Evolutionary conservation across 495 filamentous ascomycete genomes (phyloP).

Genomic region (Lasiosphaeria hispida): DNA sequence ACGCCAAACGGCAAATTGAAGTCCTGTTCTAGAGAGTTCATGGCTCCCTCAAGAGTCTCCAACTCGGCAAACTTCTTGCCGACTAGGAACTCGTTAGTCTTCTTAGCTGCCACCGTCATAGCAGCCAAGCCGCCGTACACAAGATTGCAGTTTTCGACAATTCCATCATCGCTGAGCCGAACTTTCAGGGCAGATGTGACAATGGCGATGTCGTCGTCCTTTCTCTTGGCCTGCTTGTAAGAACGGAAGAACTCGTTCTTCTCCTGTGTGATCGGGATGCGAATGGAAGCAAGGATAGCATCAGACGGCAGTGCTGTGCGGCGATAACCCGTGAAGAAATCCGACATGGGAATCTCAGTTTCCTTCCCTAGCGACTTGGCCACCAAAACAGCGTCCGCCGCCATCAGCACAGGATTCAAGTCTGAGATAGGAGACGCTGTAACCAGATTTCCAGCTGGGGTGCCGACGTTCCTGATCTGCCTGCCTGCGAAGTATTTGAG

Average conservation of each 20-base stretch:
- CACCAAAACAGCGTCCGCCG: slow-evolving; percentile 74
- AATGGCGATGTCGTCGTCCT: slow-evolving; percentile 96
- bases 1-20: slow-evolving; percentile 85
- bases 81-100: slow-evolving; percentile 63
- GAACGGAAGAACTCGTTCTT: slow-evolving; percentile 70
- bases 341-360: slow-evolving; percentile 80
- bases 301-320: slow-evolving; percentile 77
- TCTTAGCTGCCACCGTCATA: slow-evolving; percentile 77
- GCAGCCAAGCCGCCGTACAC: slow-evolving; percentile 92
- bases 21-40: slow-evolving; percentile 82
- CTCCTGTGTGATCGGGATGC: slow-evolving; percentile 70
- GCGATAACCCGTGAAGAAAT: slow-evolving; percentile 91
- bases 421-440: slow-evolving; percentile 97
- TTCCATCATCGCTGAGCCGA: slow-evolving; percentile 58
- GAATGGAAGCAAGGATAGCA: slow-evolving; percentile 79
- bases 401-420: slow-evolving; percentile 91
- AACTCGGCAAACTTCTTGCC: slow-evolving; percentile 80
- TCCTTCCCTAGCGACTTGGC: slow-evolving; percentile 70
- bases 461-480: slow-evolving; percentile 95
- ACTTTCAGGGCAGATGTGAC: slow-evolving; percentile 82
- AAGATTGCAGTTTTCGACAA: slow-evolving; percentile 68
- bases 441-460: slow-evolving; percentile 90
- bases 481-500: slow-evolving; percentile 90
- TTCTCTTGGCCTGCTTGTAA: slow-evolving; percentile 94
- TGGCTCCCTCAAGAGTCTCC: slow-evolving; percentile 78